Conservation (phyloP, 257 asterid genomes). For the Nicotiana sylvestris region DNA sequence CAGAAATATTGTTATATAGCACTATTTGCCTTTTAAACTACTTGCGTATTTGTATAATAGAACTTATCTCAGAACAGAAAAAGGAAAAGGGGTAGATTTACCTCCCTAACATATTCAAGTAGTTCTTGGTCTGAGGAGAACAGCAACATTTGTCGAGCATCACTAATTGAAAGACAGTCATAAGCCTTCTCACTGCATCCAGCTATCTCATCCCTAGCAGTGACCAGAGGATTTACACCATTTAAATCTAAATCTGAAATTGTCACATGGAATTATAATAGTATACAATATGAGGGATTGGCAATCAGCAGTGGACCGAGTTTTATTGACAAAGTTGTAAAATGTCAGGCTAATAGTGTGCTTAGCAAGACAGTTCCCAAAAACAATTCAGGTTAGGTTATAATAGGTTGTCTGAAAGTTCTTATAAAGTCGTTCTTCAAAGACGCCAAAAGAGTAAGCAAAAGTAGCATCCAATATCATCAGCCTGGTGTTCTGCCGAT, state of each 20-base stretch:
- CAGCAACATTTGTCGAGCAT: slow-evolving; percentile 58
- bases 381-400: background rate
- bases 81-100: slow-evolving; percentile 10
- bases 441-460: too few relatives aligned
- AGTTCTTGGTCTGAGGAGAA: slow-evolving; percentile 71
- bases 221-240: background rate
- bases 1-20: background rate
- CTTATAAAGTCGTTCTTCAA: too few relatives aligned
- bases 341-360: background rate
- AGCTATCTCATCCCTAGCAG: slow-evolving; percentile 80
- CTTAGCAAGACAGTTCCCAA: background rate
- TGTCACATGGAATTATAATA: background rate
- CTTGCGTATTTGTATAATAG: background rate
- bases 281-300: background rate
- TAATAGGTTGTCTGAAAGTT: background rate
- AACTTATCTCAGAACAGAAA: background rate
- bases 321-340: background rate
- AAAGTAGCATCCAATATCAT: too few relatives aligned
- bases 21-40: background rate
- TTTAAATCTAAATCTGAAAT: background rate
- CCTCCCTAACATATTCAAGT: slow-evolving; percentile 53
- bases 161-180: slow-evolving; percentile 61
- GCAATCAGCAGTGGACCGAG: background rate
- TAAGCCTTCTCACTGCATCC: slow-evolving; percentile 94
- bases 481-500: too few relatives aligned